Conservation (phyloP, 140 eudicot genomes). For the Artemisia princeps region DNA sequence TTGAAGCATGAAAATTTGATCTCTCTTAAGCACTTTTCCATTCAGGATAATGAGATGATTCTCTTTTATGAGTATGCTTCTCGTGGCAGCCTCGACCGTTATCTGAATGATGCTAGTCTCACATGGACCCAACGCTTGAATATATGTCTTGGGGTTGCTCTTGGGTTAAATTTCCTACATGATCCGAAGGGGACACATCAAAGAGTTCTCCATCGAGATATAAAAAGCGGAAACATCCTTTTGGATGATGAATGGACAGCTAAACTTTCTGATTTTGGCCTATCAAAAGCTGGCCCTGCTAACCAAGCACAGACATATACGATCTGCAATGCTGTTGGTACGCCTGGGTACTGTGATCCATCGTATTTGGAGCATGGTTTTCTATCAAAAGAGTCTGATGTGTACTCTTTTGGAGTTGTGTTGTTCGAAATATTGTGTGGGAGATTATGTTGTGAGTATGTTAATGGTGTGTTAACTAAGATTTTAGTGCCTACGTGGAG, state of each 20-base stretch:
- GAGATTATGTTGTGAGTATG: not conserved
- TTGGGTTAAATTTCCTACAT: not conserved
- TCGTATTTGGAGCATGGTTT: not conserved
- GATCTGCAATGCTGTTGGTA: not conserved
- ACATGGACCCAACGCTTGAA: not conserved
- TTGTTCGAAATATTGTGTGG: not conserved
- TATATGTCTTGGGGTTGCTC: not conserved
- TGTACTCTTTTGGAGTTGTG: not conserved
- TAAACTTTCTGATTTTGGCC: not conserved
- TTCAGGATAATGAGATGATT: not conserved
- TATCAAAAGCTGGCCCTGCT: not conserved
- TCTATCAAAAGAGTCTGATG: not conserved
- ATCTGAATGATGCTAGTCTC: not conserved
- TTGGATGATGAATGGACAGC: not conserved
- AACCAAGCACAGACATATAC: not conserved
- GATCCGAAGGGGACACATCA: not conserved
- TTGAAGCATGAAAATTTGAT: not conserved
- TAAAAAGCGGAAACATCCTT: not conserved
- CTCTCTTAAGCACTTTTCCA: not conserved
- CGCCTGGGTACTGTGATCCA: not conserved
- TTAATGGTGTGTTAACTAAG: not conserved
- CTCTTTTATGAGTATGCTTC: not conserved
- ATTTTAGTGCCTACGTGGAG: not conserved
- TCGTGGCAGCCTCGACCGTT: not conserved
- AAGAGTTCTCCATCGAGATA: not conserved